Base-by-base conservation (phyloP, 75 land plant species). In the Sequoiadendron giganteum region DNA sequence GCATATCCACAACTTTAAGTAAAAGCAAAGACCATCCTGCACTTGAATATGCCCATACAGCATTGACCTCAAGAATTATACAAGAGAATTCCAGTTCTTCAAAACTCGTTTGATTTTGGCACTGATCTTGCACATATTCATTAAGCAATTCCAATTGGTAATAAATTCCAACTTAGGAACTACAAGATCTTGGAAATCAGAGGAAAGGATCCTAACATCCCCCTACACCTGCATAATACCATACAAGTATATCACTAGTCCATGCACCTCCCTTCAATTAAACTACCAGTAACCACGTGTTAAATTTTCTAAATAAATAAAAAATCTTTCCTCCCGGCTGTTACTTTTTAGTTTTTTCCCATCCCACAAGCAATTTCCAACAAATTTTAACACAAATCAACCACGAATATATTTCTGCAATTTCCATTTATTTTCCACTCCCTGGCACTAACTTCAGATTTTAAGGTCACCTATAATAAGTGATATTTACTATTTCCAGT, bases 361-460 rank as follows among this genome's bases (percentile, higher is more conserved):
- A 76, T 15, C 1, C 5, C 6, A 36, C 34, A 76, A 18, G 40
- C 10, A 36, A 3, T 76, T 76, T 40, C 11, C 14, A 75, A 75
- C 40, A 76, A 76, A 76, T 76, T 76, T 28, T 76, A 76, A 76
- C 10, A 76, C 79, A 76, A 32, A 76, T 76, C 6, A 76, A 75
- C 36, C 30, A 13, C 34, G 13, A 34, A 34, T 76, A 34, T 19
- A 38, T 76, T 76, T 38, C 58, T 55, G 58, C 18, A 55, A 55
- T 55, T 55, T 55, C 42, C 19, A 14, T 36, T 76, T 14, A 34
- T 38, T 38, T 38, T 76, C 19, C 38, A 15, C 18, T 76, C 79
- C 79, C 39, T 76, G 5, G 34, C 39, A 15, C 40, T 76, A 76
- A 36, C 40, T 76, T 16, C 15, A 38, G 39, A 5, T 38, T 38